Evolutionary conservation across 306 rosid species (phyloP).

Genomic region (Morella rubra): DNA sequence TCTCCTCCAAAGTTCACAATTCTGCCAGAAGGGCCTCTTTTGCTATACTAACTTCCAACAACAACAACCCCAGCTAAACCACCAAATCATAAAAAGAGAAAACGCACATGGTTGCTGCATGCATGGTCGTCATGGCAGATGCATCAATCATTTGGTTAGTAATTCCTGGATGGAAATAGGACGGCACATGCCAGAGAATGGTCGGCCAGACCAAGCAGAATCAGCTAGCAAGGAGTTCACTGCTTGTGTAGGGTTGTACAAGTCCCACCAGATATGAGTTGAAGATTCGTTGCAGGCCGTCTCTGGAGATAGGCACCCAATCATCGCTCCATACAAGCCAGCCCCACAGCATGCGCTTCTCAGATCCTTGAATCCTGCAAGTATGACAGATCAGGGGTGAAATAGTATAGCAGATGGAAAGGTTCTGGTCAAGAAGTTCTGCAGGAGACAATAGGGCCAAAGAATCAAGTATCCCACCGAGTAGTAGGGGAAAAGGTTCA

Average conservation of each 20-base stretch:
- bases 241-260: slow-evolving; percentile 63
- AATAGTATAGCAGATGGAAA: neutral
- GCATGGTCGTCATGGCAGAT: neutral
- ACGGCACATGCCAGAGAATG: slow-evolving; percentile 50
- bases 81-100: too few species aligned
- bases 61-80: neutral
- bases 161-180: slow-evolving; percentile 58
- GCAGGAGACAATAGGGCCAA: too few species aligned
- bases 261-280: slow-evolving; percentile 82
- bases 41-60: neutral
- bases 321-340: slow-evolving; percentile 60
- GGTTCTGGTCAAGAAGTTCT: too few species aligned
- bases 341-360: slow-evolving; percentile 77
- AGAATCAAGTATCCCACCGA: neutral
- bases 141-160: slow-evolving; percentile 27
- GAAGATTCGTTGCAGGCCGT: slow-evolving; percentile 50
- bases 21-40: too few species aligned
- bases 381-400: neutral
- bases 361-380: slow-evolving; percentile 42
- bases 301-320: slow-evolving; percentile 76
- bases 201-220: slow-evolving; percentile 65
- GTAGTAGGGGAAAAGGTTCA: neutral
- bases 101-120: too few species aligned
- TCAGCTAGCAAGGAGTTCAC: slow-evolving; percentile 69
- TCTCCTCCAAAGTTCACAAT: too few species aligned